Base-by-base conservation (phyloP, 2,329 filamentous ascomycete genomes). In the Botrytis fabae region DNA sequence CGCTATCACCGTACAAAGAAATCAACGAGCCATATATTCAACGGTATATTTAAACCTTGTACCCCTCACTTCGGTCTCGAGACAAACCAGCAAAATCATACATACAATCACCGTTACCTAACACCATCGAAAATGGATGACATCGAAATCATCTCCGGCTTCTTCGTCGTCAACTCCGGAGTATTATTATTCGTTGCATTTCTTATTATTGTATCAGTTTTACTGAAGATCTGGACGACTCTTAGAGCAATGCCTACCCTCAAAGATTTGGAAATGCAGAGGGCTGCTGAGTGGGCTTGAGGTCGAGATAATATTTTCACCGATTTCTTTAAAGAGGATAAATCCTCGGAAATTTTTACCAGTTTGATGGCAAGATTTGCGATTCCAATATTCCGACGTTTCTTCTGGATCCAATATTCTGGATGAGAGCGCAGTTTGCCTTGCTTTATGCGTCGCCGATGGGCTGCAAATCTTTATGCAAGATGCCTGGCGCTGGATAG, bases 111-210 rank as follows among this genome's bases (percentile, higher is more conserved):
- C 16, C 20, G 35, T 22, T 2, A 12, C 22, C 14, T 5, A 46
- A 35, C 22, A 60, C 22, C 0, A n/a, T 25, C 22, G 9, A 68
- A 72, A 16, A 72, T 72, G 70, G 62, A 72, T 32, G 40, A 68
- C 18, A 72, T 72, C 42, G 70, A 72, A 42, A 69, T 72, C 3
- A 46, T 72, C 16, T 63, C 70, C 70, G 70, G 70, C 44, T n/a
- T 61, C 42, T 40, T 72, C 62, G 42, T 57, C 40, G 10, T 72
- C 54, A 69, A 72, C 32, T 61, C 70, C 1, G 70, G 62, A 10
- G 25, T 69, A 10, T 22, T 72, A 14, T 61, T 72, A 40, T 18
- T 72, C 54, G 16, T 72, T 38, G 70, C 63, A 25, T 72, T 72
- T 12, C 14, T 72, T 18, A 61, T 72, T 9, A 72, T 72, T 35